These are phyloP conservation scores for Backusella macrospora DNA, from an alignment of 192 early-diverging fungal genomes.

Conservation along the genomic window DNA sequence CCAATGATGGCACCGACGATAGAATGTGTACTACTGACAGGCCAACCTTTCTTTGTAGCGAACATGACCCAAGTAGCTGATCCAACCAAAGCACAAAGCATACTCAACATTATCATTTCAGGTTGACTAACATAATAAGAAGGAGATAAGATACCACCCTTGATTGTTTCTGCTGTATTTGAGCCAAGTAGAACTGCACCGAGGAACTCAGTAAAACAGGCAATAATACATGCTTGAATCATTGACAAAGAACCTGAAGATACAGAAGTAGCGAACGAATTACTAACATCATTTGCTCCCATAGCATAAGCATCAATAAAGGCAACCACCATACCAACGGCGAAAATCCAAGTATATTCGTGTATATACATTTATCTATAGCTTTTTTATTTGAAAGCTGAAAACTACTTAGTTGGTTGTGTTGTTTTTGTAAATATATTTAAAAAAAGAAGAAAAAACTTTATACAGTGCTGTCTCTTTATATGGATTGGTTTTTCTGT, in stretches of 20 bases:
- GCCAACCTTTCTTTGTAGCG: slow-evolving; percentile 67
- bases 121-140: slow-evolving; percentile 60
- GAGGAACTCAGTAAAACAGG: slow-evolving; percentile 81
- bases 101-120: slow-evolving; percentile 79
- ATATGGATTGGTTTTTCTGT: not conserved
- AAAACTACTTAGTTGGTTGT: not conserved
- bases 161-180: slow-evolving; percentile 79
- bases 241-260: slow-evolving; percentile 79
- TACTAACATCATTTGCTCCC: slow-evolving; percentile 89
- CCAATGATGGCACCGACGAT: slow-evolving; percentile 81
- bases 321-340: slow-evolving; percentile 63
- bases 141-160: slow-evolving; percentile 69
- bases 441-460: not conserved
- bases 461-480: not conserved
- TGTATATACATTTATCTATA: slow-evolving; percentile 21
- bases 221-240: slow-evolving; percentile 73
- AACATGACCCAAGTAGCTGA: slow-evolving; percentile 77
- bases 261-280: slow-evolving; percentile 85
- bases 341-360: slow-evolving; percentile 70
- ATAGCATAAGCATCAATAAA: slow-evolving; percentile 76
- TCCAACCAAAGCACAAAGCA: slow-evolving; percentile 80
- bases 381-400: not conserved
- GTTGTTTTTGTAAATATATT: not conserved
- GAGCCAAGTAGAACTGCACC: slow-evolving; percentile 79
- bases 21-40: slow-evolving; percentile 81